Evolutionary conservation across 805 yeast genomes (phyloP).

Genomic region (Phaffomyces antillensis): DNA sequence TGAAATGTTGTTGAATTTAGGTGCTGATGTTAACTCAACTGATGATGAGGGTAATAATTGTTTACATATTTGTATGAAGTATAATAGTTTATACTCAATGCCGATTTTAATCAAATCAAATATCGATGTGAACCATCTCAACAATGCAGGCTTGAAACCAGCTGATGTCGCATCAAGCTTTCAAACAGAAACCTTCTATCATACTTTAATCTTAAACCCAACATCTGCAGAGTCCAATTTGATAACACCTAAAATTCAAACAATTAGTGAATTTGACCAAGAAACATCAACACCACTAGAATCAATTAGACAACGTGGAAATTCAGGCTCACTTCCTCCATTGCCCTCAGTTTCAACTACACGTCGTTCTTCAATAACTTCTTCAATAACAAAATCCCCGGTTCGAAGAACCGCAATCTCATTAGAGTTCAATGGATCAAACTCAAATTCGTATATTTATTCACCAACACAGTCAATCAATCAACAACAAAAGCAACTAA

Average conservation of each 20-base stretch:
- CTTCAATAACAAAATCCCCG: slow-evolving; percentile 20
- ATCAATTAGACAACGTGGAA: slow-evolving; percentile 8
- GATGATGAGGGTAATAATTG: slow-evolving; percentile 79
- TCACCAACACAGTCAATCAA: slow-evolving; percentile 13
- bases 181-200: slow-evolving; percentile 40
- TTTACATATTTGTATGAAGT: slow-evolving; percentile 73
- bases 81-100: slow-evolving; percentile 53
- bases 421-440: slow-evolving; percentile 16
- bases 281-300: neutral
- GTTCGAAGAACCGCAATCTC: slow-evolving; percentile 20
- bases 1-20: slow-evolving; percentile 58
- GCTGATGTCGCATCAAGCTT: slow-evolving; percentile 50
- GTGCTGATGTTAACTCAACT: slow-evolving; percentile 67
- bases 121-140: slow-evolving; percentile 41
- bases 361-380: slow-evolving; percentile 21
- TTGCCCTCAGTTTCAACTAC: slow-evolving; percentile 27
- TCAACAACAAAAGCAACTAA: slow-evolving; percentile 2
- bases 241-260: slow-evolving; percentile 2
- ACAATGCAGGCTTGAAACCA: slow-evolving; percentile 60
- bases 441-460: slow-evolving; percentile 20
- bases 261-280: slow-evolving; percentile 1
- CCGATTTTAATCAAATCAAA: slow-evolving; percentile 43
- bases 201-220: slow-evolving; percentile 11
- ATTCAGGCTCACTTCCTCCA: slow-evolving; percentile 26
- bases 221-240: slow-evolving; percentile 1